phyloP scores from a whole-genome alignment of 306 rosid genomes.

The Cyamopsis tetragonoloba region DNA sequence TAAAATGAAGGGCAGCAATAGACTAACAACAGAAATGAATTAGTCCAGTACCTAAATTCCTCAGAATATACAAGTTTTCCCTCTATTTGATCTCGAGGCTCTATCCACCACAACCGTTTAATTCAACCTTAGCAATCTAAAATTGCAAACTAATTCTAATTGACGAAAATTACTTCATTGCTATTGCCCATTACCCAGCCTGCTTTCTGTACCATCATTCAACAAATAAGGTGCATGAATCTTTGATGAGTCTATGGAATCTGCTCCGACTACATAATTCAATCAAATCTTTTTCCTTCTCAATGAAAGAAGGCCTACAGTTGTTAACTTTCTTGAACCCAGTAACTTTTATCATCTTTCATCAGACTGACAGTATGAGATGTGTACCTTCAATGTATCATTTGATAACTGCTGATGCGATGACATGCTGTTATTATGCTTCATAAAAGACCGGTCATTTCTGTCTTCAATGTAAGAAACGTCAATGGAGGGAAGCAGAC shows the following conservation, averaged over 20 bases:
- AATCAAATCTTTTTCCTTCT: neutral
- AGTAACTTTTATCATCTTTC: constrained; percentile 1
- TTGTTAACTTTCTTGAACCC: neutral
- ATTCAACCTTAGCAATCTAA: neutral
- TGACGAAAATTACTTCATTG: constrained; percentile 14
- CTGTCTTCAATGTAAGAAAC: constrained; percentile 42
- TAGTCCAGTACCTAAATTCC: neutral
- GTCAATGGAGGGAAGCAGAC: constrained; percentile 61
- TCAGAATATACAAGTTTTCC: constrained; percentile 5
- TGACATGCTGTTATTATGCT: constrained; percentile 36
- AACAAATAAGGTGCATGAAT: constrained; percentile 17
- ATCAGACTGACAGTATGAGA: constrained; percentile 4
- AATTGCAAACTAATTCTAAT: neutral
- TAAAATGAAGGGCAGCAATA: neutral
- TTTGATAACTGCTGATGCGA: constrained; percentile 44
- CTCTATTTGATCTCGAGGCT: neutral
- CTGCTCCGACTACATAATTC: constrained; percentile 2
- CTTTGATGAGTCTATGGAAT: constrained; percentile 11
- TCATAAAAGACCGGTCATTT: constrained; percentile 32
- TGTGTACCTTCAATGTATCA: constrained; percentile 62
- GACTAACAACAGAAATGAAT: constrained; percentile 6
- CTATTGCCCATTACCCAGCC: constrained; percentile 2
- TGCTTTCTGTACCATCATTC: neutral
- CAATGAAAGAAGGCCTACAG: neutral
- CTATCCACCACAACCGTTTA: constrained; percentile 3